Evolutionary conservation across 2,329 filamentous ascomycete genomes (phyloP).

Genomic region (Venturia pyrina): DNA sequence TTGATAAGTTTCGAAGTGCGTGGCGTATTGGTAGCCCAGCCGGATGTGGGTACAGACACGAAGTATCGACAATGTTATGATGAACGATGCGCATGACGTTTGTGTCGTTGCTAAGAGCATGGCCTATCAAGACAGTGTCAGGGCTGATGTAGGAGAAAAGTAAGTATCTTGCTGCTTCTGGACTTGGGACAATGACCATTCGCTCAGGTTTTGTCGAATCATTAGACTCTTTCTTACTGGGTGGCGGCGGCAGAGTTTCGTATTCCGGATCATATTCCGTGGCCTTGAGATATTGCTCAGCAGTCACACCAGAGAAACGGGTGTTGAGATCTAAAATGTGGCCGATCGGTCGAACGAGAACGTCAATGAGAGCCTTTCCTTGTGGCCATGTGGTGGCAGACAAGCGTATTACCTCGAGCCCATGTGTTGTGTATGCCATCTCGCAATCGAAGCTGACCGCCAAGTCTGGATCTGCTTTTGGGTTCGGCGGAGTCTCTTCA

Average conservation of each 20-base stretch:
- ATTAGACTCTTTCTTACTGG: conserved; percentile 14
- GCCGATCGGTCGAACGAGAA: conserved; percentile 75
- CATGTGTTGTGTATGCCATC: conserved; percentile 88
- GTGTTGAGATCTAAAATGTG: conserved; percentile 86
- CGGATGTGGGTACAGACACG: conserved; percentile 71
- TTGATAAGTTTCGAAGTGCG: conserved; percentile 65
- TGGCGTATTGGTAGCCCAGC: conserved; percentile 66
- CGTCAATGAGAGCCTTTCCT: conserved; percentile 65
- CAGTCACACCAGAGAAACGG: conserved; percentile 76
- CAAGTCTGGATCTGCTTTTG: conserved; percentile 29
- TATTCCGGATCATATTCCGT: conserved; percentile 15
- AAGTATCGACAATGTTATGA: conserved; percentile 74
- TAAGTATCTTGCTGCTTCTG: conserved; percentile 61
- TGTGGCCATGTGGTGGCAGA: conserved; percentile 83
- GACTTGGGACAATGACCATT: conserved; percentile 67
- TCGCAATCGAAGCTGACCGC: conserved; percentile 91
- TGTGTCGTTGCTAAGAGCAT: conserved; percentile 91
- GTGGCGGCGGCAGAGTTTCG: background rate
- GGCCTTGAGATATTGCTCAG: conserved; percentile 65
- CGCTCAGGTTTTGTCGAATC: conserved; percentile 8
- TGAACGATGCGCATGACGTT: conserved; percentile 79
- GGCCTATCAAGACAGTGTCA: conserved; percentile 75
- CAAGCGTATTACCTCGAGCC: conserved; percentile 80
- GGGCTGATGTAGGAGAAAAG: conserved; percentile 69
- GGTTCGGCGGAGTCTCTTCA: conserved; percentile 61